Evolutionary conservation across 2,329 filamentous ascomycete species (phyloP).

Genomic region (Neonectria coccinea): DNA sequence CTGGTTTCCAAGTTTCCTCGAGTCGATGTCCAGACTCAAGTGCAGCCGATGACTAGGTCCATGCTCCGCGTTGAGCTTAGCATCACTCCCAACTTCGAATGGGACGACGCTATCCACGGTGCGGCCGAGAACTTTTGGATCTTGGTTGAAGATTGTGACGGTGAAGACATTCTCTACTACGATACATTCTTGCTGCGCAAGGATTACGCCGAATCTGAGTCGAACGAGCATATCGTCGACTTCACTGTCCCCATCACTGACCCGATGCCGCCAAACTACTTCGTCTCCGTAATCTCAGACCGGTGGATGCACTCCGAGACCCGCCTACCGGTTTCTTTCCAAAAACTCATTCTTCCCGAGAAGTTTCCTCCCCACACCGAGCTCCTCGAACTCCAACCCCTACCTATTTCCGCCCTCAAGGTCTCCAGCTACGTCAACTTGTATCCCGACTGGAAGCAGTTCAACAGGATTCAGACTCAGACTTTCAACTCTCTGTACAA

Average conservation of each 20-base stretch:
- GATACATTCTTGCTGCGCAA: slow-evolving; percentile 93
- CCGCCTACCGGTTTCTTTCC: slow-evolving; percentile 91
- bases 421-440: slow-evolving; percentile 82
- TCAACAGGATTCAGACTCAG: slow-evolving; percentile 98
- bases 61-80: slow-evolving; percentile 91
- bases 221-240: slow-evolving; percentile 94
- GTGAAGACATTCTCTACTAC: slow-evolving; percentile 94
- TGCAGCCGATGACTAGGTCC: slow-evolving; percentile 93
- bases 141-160: slow-evolving; percentile 95
- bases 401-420: slow-evolving; percentile 91
- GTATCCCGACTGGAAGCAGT: slow-evolving; percentile 86
- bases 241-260: slow-evolving; percentile 97
- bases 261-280: slow-evolving; percentile 98
- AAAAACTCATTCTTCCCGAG: slow-evolving; percentile 93
- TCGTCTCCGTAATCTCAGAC: slow-evolving; percentile 93
- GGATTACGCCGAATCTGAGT: slow-evolving; percentile 86
- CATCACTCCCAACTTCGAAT: slow-evolving; percentile 94
- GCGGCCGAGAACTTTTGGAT: slow-evolving; percentile 96
- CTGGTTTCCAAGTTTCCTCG: slow-evolving; percentile 94
- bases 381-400: slow-evolving; percentile 88
- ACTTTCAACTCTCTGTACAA: slow-evolving; percentile 94
- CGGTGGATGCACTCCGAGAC: slow-evolving; percentile 99
- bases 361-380: slow-evolving; percentile 96
- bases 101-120: slow-evolving; percentile 92
- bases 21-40: slow-evolving; percentile 90